Percentiles rank a stretch among this genome's conserved stretches.
Evolutionary conservation across 129 eudicot genomes (phyloP).

Genomic region (Pseudognaphalium luteoalbum): DNA sequence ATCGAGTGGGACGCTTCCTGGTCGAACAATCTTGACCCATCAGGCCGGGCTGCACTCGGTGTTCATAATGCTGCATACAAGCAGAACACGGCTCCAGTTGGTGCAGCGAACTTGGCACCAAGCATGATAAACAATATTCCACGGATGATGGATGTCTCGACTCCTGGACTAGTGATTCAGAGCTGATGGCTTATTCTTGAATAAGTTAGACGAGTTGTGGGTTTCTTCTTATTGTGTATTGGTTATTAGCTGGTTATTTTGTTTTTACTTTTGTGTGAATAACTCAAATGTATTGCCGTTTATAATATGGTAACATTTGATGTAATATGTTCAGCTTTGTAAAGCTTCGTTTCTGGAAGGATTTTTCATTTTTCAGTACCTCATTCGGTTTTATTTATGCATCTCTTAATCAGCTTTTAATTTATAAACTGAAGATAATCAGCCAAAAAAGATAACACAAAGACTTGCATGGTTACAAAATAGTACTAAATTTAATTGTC

Average conservation of each 20-base stretch:
- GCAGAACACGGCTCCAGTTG: constrained; percentile 28
- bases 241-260: not conserved
- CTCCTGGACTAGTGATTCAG: constrained; percentile 54
- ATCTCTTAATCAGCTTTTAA: no score
- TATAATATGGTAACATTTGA: constrained; percentile 26
- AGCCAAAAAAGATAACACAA: not conserved
- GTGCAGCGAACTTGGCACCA: constrained; percentile 30
- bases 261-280: constrained; percentile 1
- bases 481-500: no score
- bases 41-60: constrained; percentile 95
- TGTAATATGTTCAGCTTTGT: constrained; percentile 21
- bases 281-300: constrained; percentile 26
- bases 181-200: constrained; percentile 29
- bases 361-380: not conserved
- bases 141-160: constrained; percentile 30
- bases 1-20: constrained; percentile 91
- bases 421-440: no score
- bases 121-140: constrained; percentile 44
- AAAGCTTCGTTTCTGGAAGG: not conserved
- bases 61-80: constrained; percentile 86
- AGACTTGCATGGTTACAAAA: not conserved
- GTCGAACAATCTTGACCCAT: constrained; percentile 89
- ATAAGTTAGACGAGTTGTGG: constrained; percentile 1
- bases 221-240: constrained; percentile 14
- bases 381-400: no score